Percentiles rank a stretch among this genome's conserved stretches.
Conservation (phyloP, 1,284 basidiomycete genomes). For the Cutaneotrichosporon sp. region DNA sequence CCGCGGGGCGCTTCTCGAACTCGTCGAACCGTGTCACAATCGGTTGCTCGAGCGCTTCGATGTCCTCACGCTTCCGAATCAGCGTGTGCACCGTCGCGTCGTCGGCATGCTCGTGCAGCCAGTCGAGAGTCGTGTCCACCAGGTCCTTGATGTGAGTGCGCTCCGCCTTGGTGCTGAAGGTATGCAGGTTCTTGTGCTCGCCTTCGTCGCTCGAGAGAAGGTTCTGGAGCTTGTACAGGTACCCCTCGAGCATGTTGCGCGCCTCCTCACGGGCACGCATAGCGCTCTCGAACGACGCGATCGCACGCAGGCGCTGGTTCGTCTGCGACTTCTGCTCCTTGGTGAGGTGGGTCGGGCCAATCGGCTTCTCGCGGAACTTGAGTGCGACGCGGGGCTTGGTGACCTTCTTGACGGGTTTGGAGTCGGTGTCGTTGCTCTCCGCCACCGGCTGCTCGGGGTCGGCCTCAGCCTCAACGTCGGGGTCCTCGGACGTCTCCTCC, state of each 20-base stretch:
- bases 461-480: conserved; percentile 50
- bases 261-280: conserved; percentile 84
- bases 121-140: conserved; percentile 69
- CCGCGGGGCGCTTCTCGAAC: conserved; percentile 68
- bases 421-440: conserved; percentile 19
- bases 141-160: conserved; percentile 64
- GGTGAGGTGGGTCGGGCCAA: conserved; percentile 68
- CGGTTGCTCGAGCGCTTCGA: conserved; percentile 81
- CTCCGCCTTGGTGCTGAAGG: conserved; percentile 73
- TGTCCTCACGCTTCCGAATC: conserved; percentile 66
- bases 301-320: conserved; percentile 68
- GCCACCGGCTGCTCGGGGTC: conserved; percentile 31
- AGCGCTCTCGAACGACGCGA: conserved; percentile 73
- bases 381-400: conserved; percentile 55
- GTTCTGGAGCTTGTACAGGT: conserved; percentile 86
- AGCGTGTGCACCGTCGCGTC: conserved; percentile 72
- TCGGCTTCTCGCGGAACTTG: conserved; percentile 63
- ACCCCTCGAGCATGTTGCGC: conserved; percentile 85
- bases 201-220: conserved; percentile 67
- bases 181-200: conserved; percentile 67
- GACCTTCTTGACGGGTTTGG: conserved; percentile 19
- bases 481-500: conserved; percentile 45
- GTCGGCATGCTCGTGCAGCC: conserved; percentile 86
- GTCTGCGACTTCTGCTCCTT: conserved; percentile 69
- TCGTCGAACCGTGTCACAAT: conserved; percentile 84